These are phyloP conservation scores for Calonectria leucothoes DNA, from an alignment of 2,329 filamentous ascomycete genomes.

Conservation along the genomic window DNA sequence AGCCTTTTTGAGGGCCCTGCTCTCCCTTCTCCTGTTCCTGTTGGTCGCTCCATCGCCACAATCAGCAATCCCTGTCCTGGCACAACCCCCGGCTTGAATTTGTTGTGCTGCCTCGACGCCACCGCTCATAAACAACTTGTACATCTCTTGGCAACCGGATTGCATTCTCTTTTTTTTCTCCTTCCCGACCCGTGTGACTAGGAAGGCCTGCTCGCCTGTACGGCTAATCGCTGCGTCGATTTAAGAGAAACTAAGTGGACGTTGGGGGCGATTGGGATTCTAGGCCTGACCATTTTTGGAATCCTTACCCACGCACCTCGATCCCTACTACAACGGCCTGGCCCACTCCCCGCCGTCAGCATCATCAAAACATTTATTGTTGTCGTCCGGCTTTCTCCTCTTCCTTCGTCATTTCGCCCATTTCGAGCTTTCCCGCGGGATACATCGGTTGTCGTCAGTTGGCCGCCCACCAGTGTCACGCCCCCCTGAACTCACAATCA, in stretches of 20 bases:
- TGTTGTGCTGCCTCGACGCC: background rate
- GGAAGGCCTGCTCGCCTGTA: background rate
- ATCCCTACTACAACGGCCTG: background rate
- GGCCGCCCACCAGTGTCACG: background rate
- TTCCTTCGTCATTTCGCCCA: background rate
- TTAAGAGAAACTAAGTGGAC: background rate
- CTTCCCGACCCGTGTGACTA: background rate
- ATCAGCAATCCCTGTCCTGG: background rate
- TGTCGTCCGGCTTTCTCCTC: background rate
- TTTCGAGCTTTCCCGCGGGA: background rate
- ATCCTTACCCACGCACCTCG: background rate
- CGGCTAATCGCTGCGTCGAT: background rate
- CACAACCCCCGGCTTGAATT: background rate
- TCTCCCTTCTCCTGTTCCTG: background rate
- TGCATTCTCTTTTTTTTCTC: background rate
- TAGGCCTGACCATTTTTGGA: background rate
- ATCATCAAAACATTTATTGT: constrained; percentile 1
- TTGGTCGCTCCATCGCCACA: background rate
- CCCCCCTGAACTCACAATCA: background rate
- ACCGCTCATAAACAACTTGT: background rate
- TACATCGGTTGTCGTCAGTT: background rate
- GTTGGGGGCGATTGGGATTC: background rate
- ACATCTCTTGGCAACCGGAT: constrained; percentile 1
- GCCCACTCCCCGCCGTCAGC: background rate
- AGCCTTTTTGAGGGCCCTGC: background rate